Conservation (phyloP, 2,329 filamentous ascomycete genomes). For the Alternaria gaisen region DNA sequence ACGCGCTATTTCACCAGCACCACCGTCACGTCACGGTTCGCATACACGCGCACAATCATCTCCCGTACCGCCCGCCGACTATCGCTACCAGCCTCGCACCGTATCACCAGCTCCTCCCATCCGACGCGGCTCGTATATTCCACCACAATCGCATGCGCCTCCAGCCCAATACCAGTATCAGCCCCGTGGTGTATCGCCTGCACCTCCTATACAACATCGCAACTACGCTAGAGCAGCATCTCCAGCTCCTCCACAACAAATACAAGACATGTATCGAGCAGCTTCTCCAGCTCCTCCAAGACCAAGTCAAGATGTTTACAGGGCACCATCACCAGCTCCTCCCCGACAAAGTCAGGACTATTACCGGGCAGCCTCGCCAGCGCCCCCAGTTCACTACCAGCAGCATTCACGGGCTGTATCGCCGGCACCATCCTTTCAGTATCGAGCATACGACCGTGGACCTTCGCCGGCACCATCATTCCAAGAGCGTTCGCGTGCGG, state of each 20-base stretch:
- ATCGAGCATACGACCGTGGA: constrained; percentile 34
- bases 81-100: constrained; percentile 31
- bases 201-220: constrained; percentile 37
- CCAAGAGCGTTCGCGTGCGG: constrained; percentile 35
- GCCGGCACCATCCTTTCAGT: constrained; percentile 39
- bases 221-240: constrained; percentile 37
- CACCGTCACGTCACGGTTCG: constrained; percentile 36
- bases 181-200: constrained; percentile 36
- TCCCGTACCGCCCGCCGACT: constrained; percentile 38
- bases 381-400: constrained; percentile 36
- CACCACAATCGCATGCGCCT: constrained; percentile 42
- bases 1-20: constrained; percentile 52
- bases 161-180: constrained; percentile 26
- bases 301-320: constrained; percentile 1
- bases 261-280: constrained; percentile 34
- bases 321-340: constrained; percentile 38
- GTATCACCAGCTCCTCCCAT: constrained; percentile 36
- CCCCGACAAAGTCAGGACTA: constrained; percentile 9
- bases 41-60: constrained; percentile 40
- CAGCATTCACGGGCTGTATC: constrained; percentile 43
- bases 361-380: constrained; percentile 35
- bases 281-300: constrained; percentile 27
- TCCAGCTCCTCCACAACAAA: constrained; percentile 40
- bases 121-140: constrained; percentile 35
- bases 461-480: constrained; percentile 46